A percentile compares a stretch with the other conserved stretches of the same genome.
Conservation (phyloP, 2,329 filamentous ascomycete genomes). For the Neofusicoccum parvum region DNA sequence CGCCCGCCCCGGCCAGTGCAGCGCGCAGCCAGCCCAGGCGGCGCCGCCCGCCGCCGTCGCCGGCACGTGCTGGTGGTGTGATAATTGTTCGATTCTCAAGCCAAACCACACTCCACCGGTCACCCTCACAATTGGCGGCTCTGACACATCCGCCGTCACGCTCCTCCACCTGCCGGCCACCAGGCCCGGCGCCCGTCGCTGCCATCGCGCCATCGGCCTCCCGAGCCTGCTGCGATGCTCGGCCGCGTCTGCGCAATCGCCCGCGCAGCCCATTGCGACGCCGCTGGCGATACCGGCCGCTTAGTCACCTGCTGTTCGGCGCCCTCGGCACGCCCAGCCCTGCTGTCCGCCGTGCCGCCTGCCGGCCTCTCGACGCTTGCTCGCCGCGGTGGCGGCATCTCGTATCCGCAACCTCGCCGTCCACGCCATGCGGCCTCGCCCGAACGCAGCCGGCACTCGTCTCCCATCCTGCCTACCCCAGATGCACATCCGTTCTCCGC, state of each 20-base stretch:
- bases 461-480: background rate
- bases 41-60: background rate
- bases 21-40: background rate
- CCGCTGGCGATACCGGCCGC: background rate
- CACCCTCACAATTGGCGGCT: background rate
- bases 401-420: background rate
- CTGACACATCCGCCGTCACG: conserved; percentile 5
- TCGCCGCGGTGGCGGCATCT: too few relatives aligned
- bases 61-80: conserved; percentile 17
- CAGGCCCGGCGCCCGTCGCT: too few relatives aligned
- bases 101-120: conserved; percentile 6
- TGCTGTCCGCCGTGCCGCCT: background rate
- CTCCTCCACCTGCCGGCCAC: background rate
- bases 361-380: background rate
- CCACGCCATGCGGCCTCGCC: background rate
- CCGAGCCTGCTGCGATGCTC: conserved; percentile 16
- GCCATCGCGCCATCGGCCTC: background rate
- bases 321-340: background rate
- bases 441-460: background rate
- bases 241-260: background rate
- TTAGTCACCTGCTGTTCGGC: background rate
- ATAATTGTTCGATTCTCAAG: conserved; percentile 17
- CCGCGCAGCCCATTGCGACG: background rate
- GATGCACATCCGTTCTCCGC: background rate
- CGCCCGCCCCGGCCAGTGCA: background rate